Base-by-base conservation (phyloP, 192 early-diverging fungal species). In the Podila horticola region DNA sequence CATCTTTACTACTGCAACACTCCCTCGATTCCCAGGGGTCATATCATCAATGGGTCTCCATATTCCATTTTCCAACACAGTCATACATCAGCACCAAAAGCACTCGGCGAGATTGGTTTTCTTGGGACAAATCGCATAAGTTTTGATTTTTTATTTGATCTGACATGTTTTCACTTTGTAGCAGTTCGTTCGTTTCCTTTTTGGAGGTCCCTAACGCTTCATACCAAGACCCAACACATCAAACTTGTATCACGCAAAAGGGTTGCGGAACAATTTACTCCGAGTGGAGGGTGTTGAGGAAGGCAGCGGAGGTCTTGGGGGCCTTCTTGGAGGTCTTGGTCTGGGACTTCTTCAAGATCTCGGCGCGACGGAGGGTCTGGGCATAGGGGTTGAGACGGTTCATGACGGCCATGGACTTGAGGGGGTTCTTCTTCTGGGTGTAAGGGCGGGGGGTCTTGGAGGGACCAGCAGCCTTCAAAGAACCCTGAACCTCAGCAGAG, bases 351-450 rank as follows among this genome's bases (percentile, higher is more conserved):
- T 81, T 72, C 48, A 92, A 68, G 66, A 92, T 84, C 88, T 93
- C 94, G 67, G 91, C 89, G 82, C 93, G 91, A 51, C 94, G 93
- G 64, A 96, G 84, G 58, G 94, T 93, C 86, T 94, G 92, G 62
- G 95, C 96, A 85, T 99, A 98, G 68, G 96, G 97, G 94, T 99
- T 98, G 77, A 99, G 92, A 73, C 97, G 92, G 84, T 94, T 91
- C 84, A 97, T 92, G 59, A 98, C 90, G 81, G 92, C 95, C 62
- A 89, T 88, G 89, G 97, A 97, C 82, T 90, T 89, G 84, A 99
- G 92, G 59, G 96, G 97, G 95, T 99, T 99, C 94, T 98, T 98
- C 93, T 98, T 97, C 87, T 97, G 95, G 74, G 93, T 91, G 92
- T 90, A 97, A 20, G 98, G 96, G 75, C 97, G 94, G 91, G 95